Evolutionary conservation across 306 rosid genomes (phyloP).

Genomic region (Canavalia gladiata): DNA sequence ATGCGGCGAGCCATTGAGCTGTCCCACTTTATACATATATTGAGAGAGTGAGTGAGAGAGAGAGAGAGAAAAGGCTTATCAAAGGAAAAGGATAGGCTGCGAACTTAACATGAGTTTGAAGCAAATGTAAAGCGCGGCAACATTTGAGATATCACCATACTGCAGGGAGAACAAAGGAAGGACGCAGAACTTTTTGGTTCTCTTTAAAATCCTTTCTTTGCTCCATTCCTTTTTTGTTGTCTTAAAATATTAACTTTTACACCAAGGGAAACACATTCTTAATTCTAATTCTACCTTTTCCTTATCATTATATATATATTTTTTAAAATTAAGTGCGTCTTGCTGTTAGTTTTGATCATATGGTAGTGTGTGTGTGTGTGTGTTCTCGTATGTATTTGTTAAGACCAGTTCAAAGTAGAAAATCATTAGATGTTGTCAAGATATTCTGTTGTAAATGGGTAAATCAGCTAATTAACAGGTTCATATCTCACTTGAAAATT

Average conservation of each 20-base stretch:
- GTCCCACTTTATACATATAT: constrained; percentile 50
- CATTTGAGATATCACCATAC: constrained; percentile 57
- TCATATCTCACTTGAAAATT: not conserved
- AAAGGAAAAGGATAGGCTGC: constrained; percentile 57
- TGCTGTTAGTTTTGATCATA: not conserved
- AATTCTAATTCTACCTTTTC: constrained; percentile 44
- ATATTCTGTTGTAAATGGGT: not conserved
- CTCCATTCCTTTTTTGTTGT: constrained; percentile 57
- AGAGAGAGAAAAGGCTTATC: constrained; percentile 33
- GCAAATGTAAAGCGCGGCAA: constrained; percentile 89
- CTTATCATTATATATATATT: not conserved
- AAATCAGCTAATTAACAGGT: not conserved
- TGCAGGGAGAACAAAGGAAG: constrained; percentile 61
- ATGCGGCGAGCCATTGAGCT: constrained; percentile 51
- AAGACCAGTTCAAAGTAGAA: too few species aligned
- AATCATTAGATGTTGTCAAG: not conserved
- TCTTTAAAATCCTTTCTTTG: constrained; percentile 62
- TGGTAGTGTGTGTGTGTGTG: too few species aligned
- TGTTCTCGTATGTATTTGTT: too few species aligned
- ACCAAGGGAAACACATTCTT: constrained; percentile 58
- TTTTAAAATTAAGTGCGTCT: not conserved
- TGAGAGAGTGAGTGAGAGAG: constrained; percentile 22
- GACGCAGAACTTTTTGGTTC: constrained; percentile 55
- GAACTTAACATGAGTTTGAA: constrained; percentile 64
- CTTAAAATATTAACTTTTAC: constrained; percentile 55